phyloP scores from a whole-genome alignment of 768 basidiomycete species.

The Auricularia heimuer region DNA sequence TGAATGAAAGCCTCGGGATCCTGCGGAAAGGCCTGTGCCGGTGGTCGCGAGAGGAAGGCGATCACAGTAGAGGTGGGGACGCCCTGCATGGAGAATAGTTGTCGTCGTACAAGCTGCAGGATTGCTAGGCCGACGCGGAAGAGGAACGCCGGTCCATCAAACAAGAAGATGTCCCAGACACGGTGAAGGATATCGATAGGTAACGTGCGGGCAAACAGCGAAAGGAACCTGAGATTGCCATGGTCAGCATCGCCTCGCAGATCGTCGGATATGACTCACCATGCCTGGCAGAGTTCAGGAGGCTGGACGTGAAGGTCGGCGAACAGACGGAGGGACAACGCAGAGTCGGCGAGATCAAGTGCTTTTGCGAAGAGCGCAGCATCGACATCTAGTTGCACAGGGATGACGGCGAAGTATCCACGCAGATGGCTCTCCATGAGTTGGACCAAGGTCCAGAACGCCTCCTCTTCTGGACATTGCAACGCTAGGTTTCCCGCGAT shows the following conservation, averaged over 20 bases:
- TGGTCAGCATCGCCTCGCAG: background rate
- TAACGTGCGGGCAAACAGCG: conserved; percentile 57
- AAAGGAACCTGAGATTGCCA: conserved; percentile 47
- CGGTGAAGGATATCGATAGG: conserved; percentile 58
- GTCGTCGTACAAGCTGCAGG: conserved; percentile 47
- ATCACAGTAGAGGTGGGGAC: conserved; percentile 32
- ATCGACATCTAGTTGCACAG: conserved; percentile 66
- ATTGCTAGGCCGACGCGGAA: conserved; percentile 66
- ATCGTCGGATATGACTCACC: conserved; percentile 33
- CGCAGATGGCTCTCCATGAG: conserved; percentile 81
- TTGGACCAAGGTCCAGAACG: conserved; percentile 84
- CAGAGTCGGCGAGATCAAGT: conserved; percentile 51
- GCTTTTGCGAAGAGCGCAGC: conserved; percentile 59
- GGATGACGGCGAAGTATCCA: conserved; percentile 55
- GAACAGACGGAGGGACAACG: conserved; percentile 56
- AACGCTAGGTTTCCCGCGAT: conserved; percentile 65
- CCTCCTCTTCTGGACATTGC: conserved; percentile 77
- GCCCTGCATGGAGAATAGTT: conserved; percentile 36
- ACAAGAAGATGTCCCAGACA: conserved; percentile 77
- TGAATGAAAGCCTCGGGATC: conserved; percentile 52
- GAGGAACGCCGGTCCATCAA: conserved; percentile 66
- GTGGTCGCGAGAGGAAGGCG: conserved; percentile 40
- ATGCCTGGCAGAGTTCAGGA: conserved; percentile 47
- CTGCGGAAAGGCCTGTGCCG: conserved; percentile 40
- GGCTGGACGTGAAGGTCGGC: conserved; percentile 54